Percentiles rank a stretch among this genome's conserved stretches.
These are phyloP conservation scores for Ceratobasidium sp. DNA, from an alignment of 1,284 basidiomycete genomes.

Conservation along the genomic window DNA sequence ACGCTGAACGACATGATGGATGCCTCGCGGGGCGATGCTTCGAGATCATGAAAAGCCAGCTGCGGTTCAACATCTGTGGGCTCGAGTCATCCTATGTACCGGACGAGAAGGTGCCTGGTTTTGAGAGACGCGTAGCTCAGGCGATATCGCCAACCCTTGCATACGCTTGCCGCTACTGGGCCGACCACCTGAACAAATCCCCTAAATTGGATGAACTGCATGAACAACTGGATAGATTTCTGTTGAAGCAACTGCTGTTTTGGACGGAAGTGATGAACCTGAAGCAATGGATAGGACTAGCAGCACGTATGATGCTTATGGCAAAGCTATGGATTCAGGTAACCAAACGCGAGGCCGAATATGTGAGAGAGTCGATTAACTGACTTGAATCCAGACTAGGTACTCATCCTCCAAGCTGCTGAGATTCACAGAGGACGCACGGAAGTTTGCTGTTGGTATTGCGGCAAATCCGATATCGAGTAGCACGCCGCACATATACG, in stretches of 20 bases:
- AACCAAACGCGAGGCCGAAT: no score
- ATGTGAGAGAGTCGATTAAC: no score
- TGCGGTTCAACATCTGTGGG: constrained; percentile 1
- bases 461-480: not conserved
- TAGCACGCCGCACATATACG: not conserved
- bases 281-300: no score
- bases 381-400: no score
- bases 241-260: not conserved
- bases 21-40: not conserved
- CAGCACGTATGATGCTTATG: no score
- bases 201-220: not conserved
- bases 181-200: not conserved
- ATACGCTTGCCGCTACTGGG: no score
- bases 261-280: no score
- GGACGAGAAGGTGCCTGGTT: not conserved
- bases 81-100: no score
- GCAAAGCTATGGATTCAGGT: not conserved
- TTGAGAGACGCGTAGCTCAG: not conserved
- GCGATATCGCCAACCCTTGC: not conserved
- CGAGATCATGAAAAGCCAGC: not conserved
- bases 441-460: not conserved
- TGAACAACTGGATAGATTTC: not conserved
- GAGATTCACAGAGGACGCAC: not conserved
- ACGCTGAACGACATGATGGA: not conserved
- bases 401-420: no score